phyloP scores from a whole-genome alignment of 1,284 basidiomycete species.

The Apiotrichum porosum region DNA sequence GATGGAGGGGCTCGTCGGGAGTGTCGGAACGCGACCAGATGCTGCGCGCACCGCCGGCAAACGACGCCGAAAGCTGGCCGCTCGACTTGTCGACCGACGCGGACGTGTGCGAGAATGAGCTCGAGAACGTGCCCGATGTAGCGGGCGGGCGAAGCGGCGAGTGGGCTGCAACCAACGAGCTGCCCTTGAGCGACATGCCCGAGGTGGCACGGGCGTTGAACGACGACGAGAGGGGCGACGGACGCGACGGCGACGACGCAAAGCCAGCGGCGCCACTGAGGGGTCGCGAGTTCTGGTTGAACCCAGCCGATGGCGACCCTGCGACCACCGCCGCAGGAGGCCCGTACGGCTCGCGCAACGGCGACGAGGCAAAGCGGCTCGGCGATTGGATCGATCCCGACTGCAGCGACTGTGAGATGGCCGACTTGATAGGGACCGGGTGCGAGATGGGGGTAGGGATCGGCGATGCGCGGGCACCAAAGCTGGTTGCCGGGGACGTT shows the following conservation, averaged over 20 bases:
- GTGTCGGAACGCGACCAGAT: constrained; percentile 43
- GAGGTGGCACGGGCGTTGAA: constrained; percentile 34
- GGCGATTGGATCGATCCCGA: constrained; percentile 18
- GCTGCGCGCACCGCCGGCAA: constrained; percentile 34
- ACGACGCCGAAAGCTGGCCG: constrained; percentile 37
- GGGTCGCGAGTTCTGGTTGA: constrained; percentile 25
- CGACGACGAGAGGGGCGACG: constrained; percentile 40
- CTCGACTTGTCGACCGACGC: constrained; percentile 16
- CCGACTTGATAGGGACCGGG: constrained; percentile 44
- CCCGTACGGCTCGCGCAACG: constrained; percentile 43
- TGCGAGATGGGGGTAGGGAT: constrained; percentile 15
- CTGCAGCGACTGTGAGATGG: constrained; percentile 36
- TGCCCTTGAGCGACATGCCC: constrained; percentile 33
- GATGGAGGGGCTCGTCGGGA: constrained; percentile 38
- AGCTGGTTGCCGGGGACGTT: constrained; percentile 5
- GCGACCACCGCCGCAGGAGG: constrained; percentile 34
- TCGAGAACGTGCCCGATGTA: constrained; percentile 27
- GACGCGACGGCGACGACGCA: constrained; percentile 37
- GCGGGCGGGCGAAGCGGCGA: constrained; percentile 38
- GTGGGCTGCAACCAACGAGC: constrained; percentile 23
- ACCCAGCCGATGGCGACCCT: constrained; percentile 41
- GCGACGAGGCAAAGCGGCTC: constrained; percentile 31
- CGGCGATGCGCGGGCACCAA: constrained; percentile 2
- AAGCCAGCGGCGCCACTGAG: constrained; percentile 26
- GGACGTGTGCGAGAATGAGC: constrained; percentile 38